Evolutionary conservation across 164 flowering plant genomes (phyloP).

Genomic region (Macadamia integrifolia): DNA sequence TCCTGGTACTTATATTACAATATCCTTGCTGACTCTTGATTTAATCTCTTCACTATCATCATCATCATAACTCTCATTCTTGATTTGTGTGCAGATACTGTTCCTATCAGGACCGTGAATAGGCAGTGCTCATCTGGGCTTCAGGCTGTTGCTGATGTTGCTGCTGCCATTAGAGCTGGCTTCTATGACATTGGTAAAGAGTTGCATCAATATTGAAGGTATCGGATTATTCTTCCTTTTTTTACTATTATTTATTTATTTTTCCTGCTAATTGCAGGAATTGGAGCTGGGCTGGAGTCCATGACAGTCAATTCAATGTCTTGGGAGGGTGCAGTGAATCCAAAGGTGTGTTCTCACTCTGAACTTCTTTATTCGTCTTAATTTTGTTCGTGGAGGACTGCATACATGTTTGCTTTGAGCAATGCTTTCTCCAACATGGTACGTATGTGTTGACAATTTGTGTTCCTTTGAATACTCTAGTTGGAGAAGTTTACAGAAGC

Average conservation of each 20-base stretch:
- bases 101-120: slow-evolving; percentile 89
- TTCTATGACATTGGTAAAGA: slow-evolving; percentile 88
- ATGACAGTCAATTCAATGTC: slow-evolving; percentile 74
- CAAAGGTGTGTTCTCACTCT: slow-evolving; percentile 43
- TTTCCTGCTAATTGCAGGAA: slow-evolving; percentile 39
- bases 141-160: slow-evolving; percentile 99
- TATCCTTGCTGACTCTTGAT: neutral
- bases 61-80: neutral
- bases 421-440: neutral
- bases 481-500: slow-evolving; percentile 57
- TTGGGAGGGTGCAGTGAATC: slow-evolving; percentile 70
- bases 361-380: neutral
- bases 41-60: neutral
- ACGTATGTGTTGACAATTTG: neutral
- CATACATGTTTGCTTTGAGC: neutral
- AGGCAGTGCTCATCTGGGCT: slow-evolving; percentile 99
- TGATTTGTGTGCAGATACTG: slow-evolving; percentile 53
- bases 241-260: no score
- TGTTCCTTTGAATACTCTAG: slow-evolving; percentile 29
- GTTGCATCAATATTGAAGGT: neutral
- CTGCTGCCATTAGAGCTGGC: slow-evolving; percentile 97
- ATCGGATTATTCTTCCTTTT: neutral
- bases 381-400: neutral
- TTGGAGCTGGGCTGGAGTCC: slow-evolving; percentile 95
- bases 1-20: slow-evolving; percentile 54